phyloP scores from a whole-genome alignment of 2,329 filamentous ascomycete species.

The Stagonosporopsis chrysanthemi region DNA sequence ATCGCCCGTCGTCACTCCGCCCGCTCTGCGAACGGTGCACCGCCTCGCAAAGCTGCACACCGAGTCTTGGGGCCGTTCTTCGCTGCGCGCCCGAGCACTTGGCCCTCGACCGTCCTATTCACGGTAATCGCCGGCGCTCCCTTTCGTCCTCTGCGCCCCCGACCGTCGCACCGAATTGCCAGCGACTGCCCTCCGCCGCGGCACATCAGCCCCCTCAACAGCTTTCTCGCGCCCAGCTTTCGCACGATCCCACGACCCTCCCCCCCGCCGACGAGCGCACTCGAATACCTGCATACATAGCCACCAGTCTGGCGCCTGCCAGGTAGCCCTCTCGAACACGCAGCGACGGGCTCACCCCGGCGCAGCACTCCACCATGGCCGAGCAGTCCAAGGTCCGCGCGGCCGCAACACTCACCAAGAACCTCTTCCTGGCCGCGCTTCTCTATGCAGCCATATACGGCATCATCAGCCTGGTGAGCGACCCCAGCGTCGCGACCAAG shows the following conservation, averaged over 20 bases:
- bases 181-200: slow-evolving; percentile 1
- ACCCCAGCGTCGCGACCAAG: slow-evolving; percentile 49
- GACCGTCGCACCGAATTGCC: not conserved
- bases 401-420: slow-evolving; percentile 52
- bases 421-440: slow-evolving; percentile 53
- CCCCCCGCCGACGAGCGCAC: not conserved
- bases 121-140: not conserved
- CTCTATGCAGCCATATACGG: slow-evolving; percentile 54
- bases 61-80: slow-evolving; percentile 2
- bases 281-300: not conserved
- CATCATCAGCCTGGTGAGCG: slow-evolving; percentile 52
- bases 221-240: slow-evolving; percentile 4
- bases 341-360: slow-evolving; percentile 31
- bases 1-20: slow-evolving; percentile 8
- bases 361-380: slow-evolving; percentile 39
- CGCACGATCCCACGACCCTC: slow-evolving; percentile 2
- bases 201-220: slow-evolving; percentile 5
- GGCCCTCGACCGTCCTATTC: not conserved
- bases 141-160: not conserved
- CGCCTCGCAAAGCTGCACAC: slow-evolving; percentile 14
- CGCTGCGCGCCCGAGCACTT: slow-evolving; percentile 4
- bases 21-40: slow-evolving; percentile 17
- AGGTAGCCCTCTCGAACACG: slow-evolving; percentile 14
- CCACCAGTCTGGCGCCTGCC: slow-evolving; percentile 18
- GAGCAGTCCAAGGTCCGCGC: slow-evolving; percentile 43